Evolutionary conservation across 345 rosid genomes (phyloP), one percentile per base, ranked within the genome.

Genomic region (Brassica cretica): DNA sequence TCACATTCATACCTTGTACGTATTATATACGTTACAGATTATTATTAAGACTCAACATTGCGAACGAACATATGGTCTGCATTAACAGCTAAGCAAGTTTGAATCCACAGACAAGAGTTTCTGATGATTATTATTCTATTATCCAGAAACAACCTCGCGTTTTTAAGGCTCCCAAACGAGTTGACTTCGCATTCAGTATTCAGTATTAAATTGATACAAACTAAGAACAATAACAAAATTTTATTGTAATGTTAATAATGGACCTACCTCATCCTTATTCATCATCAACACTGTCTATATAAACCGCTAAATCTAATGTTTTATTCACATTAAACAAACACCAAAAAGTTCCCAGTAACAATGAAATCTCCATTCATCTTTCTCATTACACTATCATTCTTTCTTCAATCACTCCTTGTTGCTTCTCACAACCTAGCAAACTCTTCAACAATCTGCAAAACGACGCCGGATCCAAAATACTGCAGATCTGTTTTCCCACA

Each of bases 401-500:
- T 64, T 15, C 16, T 44, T 7, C 82, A 64, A 15, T 53, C 82
- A 64, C 24, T 80, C 2, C 0, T 70, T 0, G 68, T 70, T 15
- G 12, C 30, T 55, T 64, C 79, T 30, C 82, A 80, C 15, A 39
- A 58, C 69, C 60, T 81, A 12, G 59, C 78, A n/a, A 83, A 53
- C 69, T 71, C 89, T 10, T 77, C 85, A 2, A 76, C 84, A 7
- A 46, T 86, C 6, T 93, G 98, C 82, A 74, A 71, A 62, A 81
- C 83, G 68, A 84, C 93, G 0, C 94, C 88, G 8, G 87, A 93
- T 69, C 98, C 96, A 5, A 70, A 81, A 37, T 85, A 72, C 37
- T 93, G 98, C 84, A 76, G 65, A 74, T 82, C 94, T 3, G 61
- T 89, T 14, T 91, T 89, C 21, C 86, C 88, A 30, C 82, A 82